These are phyloP conservation scores for Fraxinus pennsylvanica DNA, from an alignment of 257 asterid genomes.

Conservation along the genomic window DNA sequence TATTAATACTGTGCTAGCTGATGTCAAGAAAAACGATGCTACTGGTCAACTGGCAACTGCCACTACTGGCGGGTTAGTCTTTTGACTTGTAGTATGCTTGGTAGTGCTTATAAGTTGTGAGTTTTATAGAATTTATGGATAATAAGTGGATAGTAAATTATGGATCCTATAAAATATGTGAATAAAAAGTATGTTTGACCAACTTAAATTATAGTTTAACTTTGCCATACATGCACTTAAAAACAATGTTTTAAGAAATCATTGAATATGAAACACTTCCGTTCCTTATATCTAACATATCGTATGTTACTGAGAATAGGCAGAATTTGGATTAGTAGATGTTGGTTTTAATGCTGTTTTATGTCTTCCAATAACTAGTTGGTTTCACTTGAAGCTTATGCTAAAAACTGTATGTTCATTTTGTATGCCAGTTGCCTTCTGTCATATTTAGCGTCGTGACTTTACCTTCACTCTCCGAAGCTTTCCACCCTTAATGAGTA, in stretches of 20 bases:
- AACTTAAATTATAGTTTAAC: too few species aligned
- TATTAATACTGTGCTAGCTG: slow-evolving; percentile 73
- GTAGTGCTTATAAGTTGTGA: too few species aligned
- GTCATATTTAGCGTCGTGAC: neutral
- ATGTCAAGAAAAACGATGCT: slow-evolving; percentile 84
- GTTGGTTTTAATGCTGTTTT: slow-evolving; percentile 1
- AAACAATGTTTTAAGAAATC: slow-evolving; percentile 1
- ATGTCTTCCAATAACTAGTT: too few species aligned
- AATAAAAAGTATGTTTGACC: too few species aligned
- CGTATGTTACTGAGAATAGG: slow-evolving; percentile 8
- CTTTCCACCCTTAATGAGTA: neutral
- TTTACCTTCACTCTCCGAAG: neutral
- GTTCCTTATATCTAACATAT: neutral
- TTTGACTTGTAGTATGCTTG: slow-evolving; percentile 5
- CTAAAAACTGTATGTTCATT: slow-evolving; percentile 3
- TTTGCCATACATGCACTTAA: neutral
- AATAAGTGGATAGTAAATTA: too few species aligned
- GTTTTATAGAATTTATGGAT: too few species aligned
- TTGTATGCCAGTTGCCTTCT: slow-evolving; percentile 1
- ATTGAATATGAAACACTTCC: neutral
- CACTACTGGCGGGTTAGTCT: slow-evolving; percentile 96
- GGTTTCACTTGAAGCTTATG: neutral
- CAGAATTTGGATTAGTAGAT: neutral
- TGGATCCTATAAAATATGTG: too few species aligned
- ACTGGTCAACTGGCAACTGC: slow-evolving; percentile 95